Base-by-base conservation (phyloP, 2,329 filamentous ascomycete species). In the Akanthomyces dipterigenus region DNA sequence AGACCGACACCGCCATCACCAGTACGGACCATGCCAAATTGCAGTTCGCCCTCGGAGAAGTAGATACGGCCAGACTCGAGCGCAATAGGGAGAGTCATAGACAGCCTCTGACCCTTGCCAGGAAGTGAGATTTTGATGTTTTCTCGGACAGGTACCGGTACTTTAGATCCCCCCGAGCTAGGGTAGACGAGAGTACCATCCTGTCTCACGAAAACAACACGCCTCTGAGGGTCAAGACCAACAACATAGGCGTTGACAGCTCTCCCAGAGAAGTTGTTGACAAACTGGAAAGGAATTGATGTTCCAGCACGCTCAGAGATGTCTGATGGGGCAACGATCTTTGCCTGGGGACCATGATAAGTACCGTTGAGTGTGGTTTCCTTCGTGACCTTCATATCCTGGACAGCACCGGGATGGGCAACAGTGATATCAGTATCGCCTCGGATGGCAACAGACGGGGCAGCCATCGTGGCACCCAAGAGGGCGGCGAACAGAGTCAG, bases 181-280 rank as follows among this genome's bases (percentile, higher is more conserved):
- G 78, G 79, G 61, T 81, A 80, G 38, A 75, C 72, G 57, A 77
- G 71, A 0, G 63, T 68, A 12, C 78, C 78, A 48, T 78, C 71
- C 2, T 72, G 66, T n/a, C 65, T 66, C 8, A 82, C 66, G 61
- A 82, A 78, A 31, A 80, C 78, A 7, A 80, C 70, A 2, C 67
- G 65, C 1, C 71, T 70, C 18, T 72, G 65, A 3, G 68, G 66
- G 65, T 81, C 78, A 2, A 78, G 66, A 3, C 78, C 80, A 18
- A 75, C 75, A 40, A 82, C 70, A 63, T 82, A 82, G 0, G 76
- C 76, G 55, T 76, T 78, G 62, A 81, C 67, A 0, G 67, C 63
- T 3, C 71, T 73, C 5, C 70, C 70, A 14, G 64, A 64, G 46
- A 78, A 73, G 64, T 79, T 80, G 67, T 81, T 81, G 64, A 78